Evolutionary conservation across 208 protist species (phyloP).

Genomic region (Blechomonas ayalai): DNA sequence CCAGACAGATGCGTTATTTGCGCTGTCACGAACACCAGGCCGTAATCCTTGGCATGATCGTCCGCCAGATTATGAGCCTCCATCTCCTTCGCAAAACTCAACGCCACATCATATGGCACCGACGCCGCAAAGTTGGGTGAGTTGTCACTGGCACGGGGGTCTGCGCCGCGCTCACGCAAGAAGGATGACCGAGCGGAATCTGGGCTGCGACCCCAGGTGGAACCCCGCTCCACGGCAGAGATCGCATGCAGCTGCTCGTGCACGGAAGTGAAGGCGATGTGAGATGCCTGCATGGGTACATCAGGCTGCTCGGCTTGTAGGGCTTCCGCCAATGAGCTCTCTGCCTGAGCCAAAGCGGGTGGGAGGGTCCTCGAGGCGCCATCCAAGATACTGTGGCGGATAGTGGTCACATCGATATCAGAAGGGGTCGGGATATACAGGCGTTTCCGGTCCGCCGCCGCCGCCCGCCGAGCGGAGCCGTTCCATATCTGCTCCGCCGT

Average conservation of each 20-base stretch:
- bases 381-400: background rate
- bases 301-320: background rate
- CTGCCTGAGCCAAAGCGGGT: background rate
- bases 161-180: conserved; percentile 5
- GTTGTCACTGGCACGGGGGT: background rate
- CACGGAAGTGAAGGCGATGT: background rate
- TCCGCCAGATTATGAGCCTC: conserved; percentile 37
- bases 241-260: too few relatives aligned
- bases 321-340: background rate
- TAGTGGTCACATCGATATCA: background rate
- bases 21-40: conserved; percentile 48
- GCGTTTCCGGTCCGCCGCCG: conserved; percentile 1
- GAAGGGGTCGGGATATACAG: too few relatives aligned
- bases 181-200: too few relatives aligned
- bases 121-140: conserved; percentile 19
- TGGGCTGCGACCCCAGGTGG: too few relatives aligned
- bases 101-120: conserved; percentile 32
- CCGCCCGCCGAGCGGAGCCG: conserved; percentile 1
- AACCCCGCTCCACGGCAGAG: too few relatives aligned
- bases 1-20: conserved; percentile 28
- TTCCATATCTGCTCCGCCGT: conserved; percentile 37
- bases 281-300: background rate
- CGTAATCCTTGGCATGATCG: conserved; percentile 76
- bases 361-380: background rate
- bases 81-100: conserved; percentile 56